Evolutionary conservation across 2,329 filamentous ascomycete genomes (phyloP), one percentile per base, ranked within the genome.

Genomic region (Nemania sp.): DNA sequence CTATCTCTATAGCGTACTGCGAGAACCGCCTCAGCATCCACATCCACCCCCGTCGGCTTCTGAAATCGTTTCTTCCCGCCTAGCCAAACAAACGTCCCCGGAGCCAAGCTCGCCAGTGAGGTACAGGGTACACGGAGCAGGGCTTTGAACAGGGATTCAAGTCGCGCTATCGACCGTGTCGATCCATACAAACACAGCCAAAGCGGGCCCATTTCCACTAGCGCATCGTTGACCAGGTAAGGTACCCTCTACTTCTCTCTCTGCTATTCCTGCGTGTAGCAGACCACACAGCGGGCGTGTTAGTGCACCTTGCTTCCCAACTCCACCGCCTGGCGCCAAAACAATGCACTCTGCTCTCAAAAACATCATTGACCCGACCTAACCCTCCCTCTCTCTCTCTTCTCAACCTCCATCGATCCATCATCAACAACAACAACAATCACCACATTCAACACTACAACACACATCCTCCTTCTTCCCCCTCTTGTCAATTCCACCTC

Each of bases 161-260:
- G 59, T 68, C 67, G 67, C 67, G 66, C 64, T 67, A 65, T 57
- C 37, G 46, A 69, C 63, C 64, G 67, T 68, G 67, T 69, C 54
- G 55, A 49, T 60, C 61, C 53, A 59, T 62, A 60, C 45, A 65
- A 65, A 69, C 57, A 66, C 62, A 63, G 63, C 54, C 55, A 25
- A 45, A 29, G 25, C 59, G 47, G 29, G 11, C 34, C 49, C 46
- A 32, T 29, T 51, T n/a, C n/a, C n/a, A n/a, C n/a, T n/a, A n/a
- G n/a, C n/a, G 7, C 50, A 17, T 32, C 21, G 32, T 46, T 7
- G 45, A 49, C 46, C 61, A 66, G 65, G 67, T 68, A 69, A 60
- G 45, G 67, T 69, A 67, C 65, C 57, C 54, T 61, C 45, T 66
- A 64, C 59, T 34, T 58, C 34, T 50, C 56, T 54, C 39, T 57